Evolutionary conservation across 164 flowering plant species (phyloP), one percentile per base, ranked within the genome.

Genomic region (Protea cynaroides): DNA sequence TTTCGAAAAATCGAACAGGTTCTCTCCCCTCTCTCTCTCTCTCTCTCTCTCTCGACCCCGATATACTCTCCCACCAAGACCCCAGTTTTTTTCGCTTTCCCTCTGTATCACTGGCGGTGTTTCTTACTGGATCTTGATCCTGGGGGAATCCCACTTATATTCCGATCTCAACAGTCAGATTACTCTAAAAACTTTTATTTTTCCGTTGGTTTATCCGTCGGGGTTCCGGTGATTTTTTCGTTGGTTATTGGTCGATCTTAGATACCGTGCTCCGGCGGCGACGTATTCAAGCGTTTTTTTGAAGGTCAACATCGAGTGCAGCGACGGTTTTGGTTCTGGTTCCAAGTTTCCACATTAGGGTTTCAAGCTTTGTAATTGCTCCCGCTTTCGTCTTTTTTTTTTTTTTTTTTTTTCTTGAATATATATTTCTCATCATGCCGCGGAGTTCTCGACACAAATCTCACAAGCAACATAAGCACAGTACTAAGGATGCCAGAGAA

Each of bases 401-500:
- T 62, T 15, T 62, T 18, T 46, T 22, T 60, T 36, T 8, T 47
- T 23, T 19, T 70, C 56, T 49, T 37, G 49, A n/a, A n/a, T n/a
- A n/a, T n/a, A n/a, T n/a, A 14, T 25, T 21, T 46, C 43, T 51
- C 65, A 56, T 59, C 67, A 86, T 87, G 92, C 83, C 89, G 69
- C 69, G 79, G 69, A 83, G 89, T 79, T 84, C 86, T 58, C 65
- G 84, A 66, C 86, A 82, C 69, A 86, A 84, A 63, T 79, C 82
- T n/a, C 82, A 79, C 62, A 81, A 72, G 73, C 81, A 71, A 65
- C 81, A 86, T 69, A 87, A 81, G 72, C 82, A 81, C 60, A 77
- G 58, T 38, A 58, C 51, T 14, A 69, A 69, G 59, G 72, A 51
- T 8, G 23, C 51, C 22, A 71, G 71, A 58, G 58, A 72, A 62